Base-by-base conservation (phyloP, 1,284 basidiomycete species). In the Microbotryum scabiosae region DNA sequence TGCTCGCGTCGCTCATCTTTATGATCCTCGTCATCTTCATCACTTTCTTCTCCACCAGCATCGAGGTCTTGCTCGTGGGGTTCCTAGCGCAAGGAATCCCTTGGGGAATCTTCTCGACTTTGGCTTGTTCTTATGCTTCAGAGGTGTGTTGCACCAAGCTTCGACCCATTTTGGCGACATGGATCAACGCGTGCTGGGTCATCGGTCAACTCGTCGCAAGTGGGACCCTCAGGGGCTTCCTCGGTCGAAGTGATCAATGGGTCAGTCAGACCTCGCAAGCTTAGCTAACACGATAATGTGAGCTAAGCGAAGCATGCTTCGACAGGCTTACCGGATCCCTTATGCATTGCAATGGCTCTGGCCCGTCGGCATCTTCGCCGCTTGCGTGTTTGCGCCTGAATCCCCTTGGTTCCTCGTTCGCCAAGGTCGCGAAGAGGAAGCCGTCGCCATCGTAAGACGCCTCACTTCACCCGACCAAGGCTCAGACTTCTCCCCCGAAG, bases 401-500 rank as follows among this genome's bases (percentile, higher is more conserved):
- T 71, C 70, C 2, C 78, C 76, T 48, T 79, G 77, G 78, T 79
- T 76, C 76, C 72, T 79, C 28, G 78, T 79, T 44, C 75, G 79
- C 28, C 68, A 78, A 54, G 76, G 75, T 50, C 71, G 78, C 6
- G 61, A 73, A 60, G 79, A 78, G 41, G 79, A 80, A 6, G 80
- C 79, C 36, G 75, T 75, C 63, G 67, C 72, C 20, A 21, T 44
- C 25, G 67, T 80, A 16, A 62, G 68, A n/a, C 73, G 78, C 20
- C 72, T 81, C 28, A 74, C 75, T 4, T 66, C 69, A 58, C 66
- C 67, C 18, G 70, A 41, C 70, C 76, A 51, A 67, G 75, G 32
- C 70, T 73, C 48, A 74, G 76, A 58, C 8, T 71, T 76, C 63
- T 73, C 74, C 36, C 36, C 36, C 25, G 76, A 76, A n/a, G 52